phyloP scores from a whole-genome alignment of 495 filamentous ascomycete species.

The Hypoxylon subgilvum region DNA sequence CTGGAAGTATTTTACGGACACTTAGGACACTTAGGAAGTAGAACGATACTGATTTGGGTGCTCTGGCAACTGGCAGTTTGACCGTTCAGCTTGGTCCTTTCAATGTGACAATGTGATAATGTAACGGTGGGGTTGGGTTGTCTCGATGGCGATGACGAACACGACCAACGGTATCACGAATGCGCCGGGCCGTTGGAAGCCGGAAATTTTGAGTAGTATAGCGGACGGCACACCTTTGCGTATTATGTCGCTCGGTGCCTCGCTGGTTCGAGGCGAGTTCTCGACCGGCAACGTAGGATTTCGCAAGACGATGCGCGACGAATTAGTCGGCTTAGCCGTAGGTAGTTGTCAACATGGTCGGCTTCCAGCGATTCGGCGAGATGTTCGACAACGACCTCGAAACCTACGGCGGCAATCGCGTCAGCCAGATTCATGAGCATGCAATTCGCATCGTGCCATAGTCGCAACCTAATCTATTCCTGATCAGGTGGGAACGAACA shows the following conservation, averaged over 20 bases:
- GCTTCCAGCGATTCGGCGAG: slow-evolving; percentile 43
- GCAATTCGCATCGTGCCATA: slow-evolving; percentile 39
- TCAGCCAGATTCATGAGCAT: slow-evolving; percentile 44
- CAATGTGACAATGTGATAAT: neutral
- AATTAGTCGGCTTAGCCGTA: slow-evolving; percentile 37
- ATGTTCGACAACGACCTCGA: slow-evolving; percentile 50
- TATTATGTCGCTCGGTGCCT: slow-evolving; percentile 63
- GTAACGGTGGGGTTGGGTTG: slow-evolving; percentile 12
- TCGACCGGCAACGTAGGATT: slow-evolving; percentile 61
- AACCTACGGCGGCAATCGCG: slow-evolving; percentile 45
- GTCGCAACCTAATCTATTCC: slow-evolving; percentile 47
- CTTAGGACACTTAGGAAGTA: no score
- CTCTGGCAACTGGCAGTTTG: no score
- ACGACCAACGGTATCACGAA: slow-evolving; percentile 22
- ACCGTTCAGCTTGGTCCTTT: neutral
- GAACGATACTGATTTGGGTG: no score
- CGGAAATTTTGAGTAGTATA: slow-evolving; percentile 37
- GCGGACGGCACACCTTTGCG: slow-evolving; percentile 46
- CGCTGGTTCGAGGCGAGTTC: slow-evolving; percentile 60
- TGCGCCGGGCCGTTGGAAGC: slow-evolving; percentile 32
- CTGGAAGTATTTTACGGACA: no score
- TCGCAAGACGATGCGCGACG: slow-evolving; percentile 51
- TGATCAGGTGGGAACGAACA: slow-evolving; percentile 53
- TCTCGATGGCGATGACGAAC: neutral
- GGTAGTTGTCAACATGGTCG: slow-evolving; percentile 46